Evolutionary conservation across 768 basidiomycete genomes (phyloP).

Genomic region (Trametes meyenii): DNA sequence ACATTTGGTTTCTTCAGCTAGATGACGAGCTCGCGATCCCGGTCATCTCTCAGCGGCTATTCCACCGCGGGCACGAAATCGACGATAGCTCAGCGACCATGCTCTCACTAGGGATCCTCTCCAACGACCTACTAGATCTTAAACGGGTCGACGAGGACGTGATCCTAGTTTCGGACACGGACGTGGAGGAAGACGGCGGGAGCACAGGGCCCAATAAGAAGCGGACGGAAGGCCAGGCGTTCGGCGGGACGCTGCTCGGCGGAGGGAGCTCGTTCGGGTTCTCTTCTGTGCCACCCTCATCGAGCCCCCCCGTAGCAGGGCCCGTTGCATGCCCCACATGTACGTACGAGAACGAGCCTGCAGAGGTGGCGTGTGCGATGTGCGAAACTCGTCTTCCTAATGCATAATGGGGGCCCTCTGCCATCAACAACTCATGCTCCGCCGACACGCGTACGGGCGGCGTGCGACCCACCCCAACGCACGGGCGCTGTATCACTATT

Average conservation of each 20-base stretch:
- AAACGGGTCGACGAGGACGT: slow-evolving; percentile 63
- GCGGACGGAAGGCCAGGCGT: slow-evolving; percentile 65
- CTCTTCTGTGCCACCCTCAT: slow-evolving; percentile 32
- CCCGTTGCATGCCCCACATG: slow-evolving; percentile 56
- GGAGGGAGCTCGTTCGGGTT: slow-evolving; percentile 32
- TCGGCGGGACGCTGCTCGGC: slow-evolving; percentile 73
- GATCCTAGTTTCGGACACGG: slow-evolving; percentile 54
- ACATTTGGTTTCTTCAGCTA: slow-evolving; percentile 45
- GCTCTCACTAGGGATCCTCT: slow-evolving; percentile 57
- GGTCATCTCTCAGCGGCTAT: slow-evolving; percentile 76
- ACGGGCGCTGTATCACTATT: too few relatives aligned
- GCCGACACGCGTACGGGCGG: not conserved
- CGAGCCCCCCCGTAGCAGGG: slow-evolving; percentile 21
- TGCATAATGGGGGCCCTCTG: not conserved
- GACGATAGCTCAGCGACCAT: slow-evolving; percentile 56
- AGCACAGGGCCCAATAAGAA: slow-evolving; percentile 38
- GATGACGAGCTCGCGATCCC: slow-evolving; percentile 66
- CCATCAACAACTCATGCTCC: not conserved
- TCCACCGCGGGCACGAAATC: slow-evolving; percentile 63
- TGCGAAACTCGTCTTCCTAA: slow-evolving; percentile 32
- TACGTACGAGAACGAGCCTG: slow-evolving; percentile 57
- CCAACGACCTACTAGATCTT: slow-evolving; percentile 68
- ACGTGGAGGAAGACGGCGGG: slow-evolving; percentile 40
- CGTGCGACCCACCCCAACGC: too few relatives aligned
- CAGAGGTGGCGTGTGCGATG: slow-evolving; percentile 36